These are phyloP conservation scores for Raphidocelis subcapitata DNA, from an alignment of 139 green algal genomes.

Conservation along the genomic window DNA sequence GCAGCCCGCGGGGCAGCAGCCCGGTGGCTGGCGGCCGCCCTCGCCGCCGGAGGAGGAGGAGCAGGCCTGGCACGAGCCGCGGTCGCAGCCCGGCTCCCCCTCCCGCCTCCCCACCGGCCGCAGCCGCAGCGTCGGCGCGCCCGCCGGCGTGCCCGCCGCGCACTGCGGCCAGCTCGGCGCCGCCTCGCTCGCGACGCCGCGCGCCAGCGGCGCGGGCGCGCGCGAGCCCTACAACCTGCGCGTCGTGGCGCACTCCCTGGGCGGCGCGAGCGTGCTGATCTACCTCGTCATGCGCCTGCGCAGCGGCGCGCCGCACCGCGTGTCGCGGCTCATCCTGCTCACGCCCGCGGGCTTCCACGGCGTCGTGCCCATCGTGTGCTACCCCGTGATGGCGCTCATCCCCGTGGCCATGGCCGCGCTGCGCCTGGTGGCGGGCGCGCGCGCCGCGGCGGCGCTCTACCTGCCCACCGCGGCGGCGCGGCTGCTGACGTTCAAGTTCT, in stretches of 20 bases:
- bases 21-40: too few relatives aligned
- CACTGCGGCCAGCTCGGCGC: too few relatives aligned
- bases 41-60: too few relatives aligned
- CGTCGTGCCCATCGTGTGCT: slow-evolving; percentile 21
- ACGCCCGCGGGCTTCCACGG: slow-evolving; percentile 78
- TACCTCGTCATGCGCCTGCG: slow-evolving; percentile 44
- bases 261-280: slow-evolving; percentile 67
- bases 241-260: slow-evolving; percentile 68
- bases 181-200: too few relatives aligned
- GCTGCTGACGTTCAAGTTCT: slow-evolving; percentile 24
- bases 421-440: neutral
- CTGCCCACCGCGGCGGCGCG: slow-evolving; percentile 18
- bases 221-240: slow-evolving; percentile 67
- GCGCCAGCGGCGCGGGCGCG: too few relatives aligned
- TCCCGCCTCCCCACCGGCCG: too few relatives aligned
- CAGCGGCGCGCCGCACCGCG: slow-evolving; percentile 42
- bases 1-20: too few relatives aligned
- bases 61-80: too few relatives aligned
- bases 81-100: too few relatives aligned
- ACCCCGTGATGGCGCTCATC: neutral
- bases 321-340: slow-evolving; percentile 75
- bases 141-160: too few relatives aligned
- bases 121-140: too few relatives aligned
- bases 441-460: too few relatives aligned
- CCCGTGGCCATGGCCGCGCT: slow-evolving; percentile 9